A percentile compares a stretch with the other conserved stretches of the same genome.
Evolutionary conservation across 768 basidiomycete genomes (phyloP).

Genomic region (Kwoniella botswanensis): DNA sequence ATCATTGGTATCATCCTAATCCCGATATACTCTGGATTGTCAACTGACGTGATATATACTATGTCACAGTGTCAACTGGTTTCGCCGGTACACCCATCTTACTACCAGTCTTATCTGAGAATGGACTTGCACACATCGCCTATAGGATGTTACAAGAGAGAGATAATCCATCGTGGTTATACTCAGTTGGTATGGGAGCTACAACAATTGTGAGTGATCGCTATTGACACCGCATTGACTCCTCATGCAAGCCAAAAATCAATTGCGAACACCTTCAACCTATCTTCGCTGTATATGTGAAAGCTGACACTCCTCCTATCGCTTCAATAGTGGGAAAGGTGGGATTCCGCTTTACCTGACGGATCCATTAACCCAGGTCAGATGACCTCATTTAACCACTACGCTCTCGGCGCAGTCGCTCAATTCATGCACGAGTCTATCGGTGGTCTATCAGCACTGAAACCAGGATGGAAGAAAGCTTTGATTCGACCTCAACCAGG

Average conservation of each 20-base stretch:
- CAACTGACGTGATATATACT: too few species aligned
- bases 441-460: conserved; percentile 41
- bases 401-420: conserved; percentile 49
- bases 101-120: conserved; percentile 38
- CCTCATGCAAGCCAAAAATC: background rate
- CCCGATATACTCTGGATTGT: too few species aligned
- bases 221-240: background rate
- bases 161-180: conserved; percentile 44
- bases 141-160: conserved; percentile 53
- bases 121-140: conserved; percentile 39
- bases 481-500: conserved; percentile 46
- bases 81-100: conserved; percentile 56
- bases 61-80: conserved; percentile 40
- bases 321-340: conserved; percentile 47
- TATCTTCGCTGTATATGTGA: too few species aligned
- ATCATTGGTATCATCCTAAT: background rate
- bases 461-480: conserved; percentile 44
- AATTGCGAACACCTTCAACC: background rate
- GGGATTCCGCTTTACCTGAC: conserved; percentile 49
- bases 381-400: conserved; percentile 56
- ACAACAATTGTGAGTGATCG: conserved; percentile 39
- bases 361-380: conserved; percentile 52
- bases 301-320: too few species aligned
- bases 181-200: conserved; percentile 39
- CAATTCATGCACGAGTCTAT: conserved; percentile 41